Evolutionary conservation across 441 rosid species (phyloP).

Genomic region (Erodium trifolium): DNA sequence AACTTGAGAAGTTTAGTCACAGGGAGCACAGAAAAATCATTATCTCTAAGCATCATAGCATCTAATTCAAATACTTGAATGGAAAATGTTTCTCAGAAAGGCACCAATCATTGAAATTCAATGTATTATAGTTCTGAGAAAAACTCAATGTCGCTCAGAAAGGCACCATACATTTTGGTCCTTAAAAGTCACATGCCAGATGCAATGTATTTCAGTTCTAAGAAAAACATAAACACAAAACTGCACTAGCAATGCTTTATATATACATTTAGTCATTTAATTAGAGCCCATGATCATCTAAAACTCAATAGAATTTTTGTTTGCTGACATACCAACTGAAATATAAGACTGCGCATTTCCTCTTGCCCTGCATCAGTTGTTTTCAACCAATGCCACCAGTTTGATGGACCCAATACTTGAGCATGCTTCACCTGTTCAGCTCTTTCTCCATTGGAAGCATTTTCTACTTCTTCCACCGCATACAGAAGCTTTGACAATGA

Average conservation of each 20-base stretch:
- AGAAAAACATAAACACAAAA: background rate
- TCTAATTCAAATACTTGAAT: background rate
- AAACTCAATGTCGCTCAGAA: background rate
- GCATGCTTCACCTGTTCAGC: constrained; percentile 46
- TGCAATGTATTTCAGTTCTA: background rate
- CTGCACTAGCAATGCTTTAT: constrained; percentile 1
- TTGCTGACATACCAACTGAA: constrained; percentile 60
- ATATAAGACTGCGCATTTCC: constrained; percentile 76
- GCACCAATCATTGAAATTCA: too few species aligned
- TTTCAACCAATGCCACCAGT: constrained; percentile 98
- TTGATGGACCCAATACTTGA: constrained; percentile 70
- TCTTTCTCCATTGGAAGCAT: constrained; percentile 33
- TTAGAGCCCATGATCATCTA: background rate
- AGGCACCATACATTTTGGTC: background rate
- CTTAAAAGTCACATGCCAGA: background rate
- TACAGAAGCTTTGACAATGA: constrained; percentile 84
- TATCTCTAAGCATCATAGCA: background rate
- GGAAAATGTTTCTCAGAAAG: constrained; percentile 6
- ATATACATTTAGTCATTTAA: background rate
- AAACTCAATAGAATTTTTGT: background rate
- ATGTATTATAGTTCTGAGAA: too few species aligned
- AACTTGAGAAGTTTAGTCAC: background rate
- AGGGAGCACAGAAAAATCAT: background rate
- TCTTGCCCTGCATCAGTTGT: constrained; percentile 77
- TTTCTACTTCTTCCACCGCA: constrained; percentile 58